Evolutionary conservation across 768 basidiomycete genomes (phyloP).

Genomic region (Cubamyces lactineus): DNA sequence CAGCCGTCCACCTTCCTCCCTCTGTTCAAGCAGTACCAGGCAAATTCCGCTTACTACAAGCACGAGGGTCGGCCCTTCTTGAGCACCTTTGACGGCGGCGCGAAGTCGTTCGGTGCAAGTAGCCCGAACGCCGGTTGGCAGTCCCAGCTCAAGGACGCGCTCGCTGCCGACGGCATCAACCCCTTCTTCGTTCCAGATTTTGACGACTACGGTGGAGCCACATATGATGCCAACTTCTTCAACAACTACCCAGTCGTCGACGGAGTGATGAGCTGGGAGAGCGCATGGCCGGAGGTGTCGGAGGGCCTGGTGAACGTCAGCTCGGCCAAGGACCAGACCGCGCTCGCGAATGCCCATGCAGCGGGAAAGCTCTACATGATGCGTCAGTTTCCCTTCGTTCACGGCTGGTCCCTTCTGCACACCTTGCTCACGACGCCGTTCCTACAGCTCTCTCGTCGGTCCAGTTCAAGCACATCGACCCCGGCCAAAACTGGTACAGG

Average conservation of each 20-base stretch:
- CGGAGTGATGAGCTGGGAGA: constrained; percentile 10
- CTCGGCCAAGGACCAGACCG: constrained; percentile 8
- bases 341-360: background rate
- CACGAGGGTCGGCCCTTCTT: constrained; percentile 55
- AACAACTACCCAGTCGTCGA: constrained; percentile 10
- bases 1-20: constrained; percentile 7
- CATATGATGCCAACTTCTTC: constrained; percentile 14
- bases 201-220: constrained; percentile 40
- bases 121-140: constrained; percentile 51
- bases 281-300: constrained; percentile 29
- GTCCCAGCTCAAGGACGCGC: constrained; percentile 37
- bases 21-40: constrained; percentile 37
- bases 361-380: constrained; percentile 17
- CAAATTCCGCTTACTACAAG: constrained; percentile 44
- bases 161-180: constrained; percentile 52
- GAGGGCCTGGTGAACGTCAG: constrained; percentile 60
- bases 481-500: constrained; percentile 36
- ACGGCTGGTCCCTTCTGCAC: no score
- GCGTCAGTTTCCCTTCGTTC: background rate
- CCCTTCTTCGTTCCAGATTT: constrained; percentile 66
- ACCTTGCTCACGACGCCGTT: no score
- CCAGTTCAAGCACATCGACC: background rate
- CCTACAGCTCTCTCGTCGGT: background rate
- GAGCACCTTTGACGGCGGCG: constrained; percentile 64
- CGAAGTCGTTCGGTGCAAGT: constrained; percentile 59